Percentiles rank a stretch among this genome's conserved stretches.
These are phyloP conservation scores for Venturia nashicola DNA, from an alignment of 2,329 filamentous ascomycete genomes.

Conservation along the genomic window DNA sequence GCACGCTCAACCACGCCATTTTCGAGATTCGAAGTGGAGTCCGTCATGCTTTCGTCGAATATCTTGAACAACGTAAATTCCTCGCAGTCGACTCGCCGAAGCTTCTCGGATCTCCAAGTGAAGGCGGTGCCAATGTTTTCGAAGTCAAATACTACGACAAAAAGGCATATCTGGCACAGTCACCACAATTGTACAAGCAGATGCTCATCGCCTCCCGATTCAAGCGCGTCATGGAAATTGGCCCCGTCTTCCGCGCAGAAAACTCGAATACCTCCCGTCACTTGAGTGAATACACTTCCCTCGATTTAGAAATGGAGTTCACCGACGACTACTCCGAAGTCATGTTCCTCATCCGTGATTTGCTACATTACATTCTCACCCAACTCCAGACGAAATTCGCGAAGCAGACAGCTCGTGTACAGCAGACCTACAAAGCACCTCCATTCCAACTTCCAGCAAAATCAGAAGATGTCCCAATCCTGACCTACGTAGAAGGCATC, in stretches of 20 bases:
- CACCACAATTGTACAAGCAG: slow-evolving; percentile 80
- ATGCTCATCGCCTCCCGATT: slow-evolving; percentile 70
- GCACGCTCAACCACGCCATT: slow-evolving; percentile 81
- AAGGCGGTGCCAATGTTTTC: slow-evolving; percentile 90
- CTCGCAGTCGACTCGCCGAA: slow-evolving; percentile 81
- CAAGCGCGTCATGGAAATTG: slow-evolving; percentile 66
- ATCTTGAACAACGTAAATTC: slow-evolving; percentile 63
- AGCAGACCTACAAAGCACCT: slow-evolving; percentile 64
- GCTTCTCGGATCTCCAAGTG: slow-evolving; percentile 77
- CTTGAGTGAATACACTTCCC: slow-evolving; percentile 79
- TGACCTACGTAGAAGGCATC: slow-evolving; percentile 69
- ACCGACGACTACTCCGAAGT: slow-evolving; percentile 68
- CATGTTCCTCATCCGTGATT: slow-evolving; percentile 55
- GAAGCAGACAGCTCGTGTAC: slow-evolving; percentile 60
- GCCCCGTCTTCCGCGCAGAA: slow-evolving; percentile 76
- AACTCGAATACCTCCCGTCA: slow-evolving; percentile 75
- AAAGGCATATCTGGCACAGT: slow-evolving; percentile 68
- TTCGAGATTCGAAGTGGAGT: slow-evolving; percentile 59
- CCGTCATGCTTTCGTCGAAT: slow-evolving; percentile 62
- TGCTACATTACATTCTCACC: slow-evolving; percentile 69
- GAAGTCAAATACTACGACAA: slow-evolving; percentile 79
- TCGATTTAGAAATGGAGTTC: slow-evolving; percentile 87
- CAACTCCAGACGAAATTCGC: slow-evolving; percentile 55
- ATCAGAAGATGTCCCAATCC: slow-evolving; percentile 56
- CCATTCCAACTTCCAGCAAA: slow-evolving; percentile 62